phyloP scores from a whole-genome alignment of 169 alveolate genomes.

The Cryptosporidium viatorum region DNA sequence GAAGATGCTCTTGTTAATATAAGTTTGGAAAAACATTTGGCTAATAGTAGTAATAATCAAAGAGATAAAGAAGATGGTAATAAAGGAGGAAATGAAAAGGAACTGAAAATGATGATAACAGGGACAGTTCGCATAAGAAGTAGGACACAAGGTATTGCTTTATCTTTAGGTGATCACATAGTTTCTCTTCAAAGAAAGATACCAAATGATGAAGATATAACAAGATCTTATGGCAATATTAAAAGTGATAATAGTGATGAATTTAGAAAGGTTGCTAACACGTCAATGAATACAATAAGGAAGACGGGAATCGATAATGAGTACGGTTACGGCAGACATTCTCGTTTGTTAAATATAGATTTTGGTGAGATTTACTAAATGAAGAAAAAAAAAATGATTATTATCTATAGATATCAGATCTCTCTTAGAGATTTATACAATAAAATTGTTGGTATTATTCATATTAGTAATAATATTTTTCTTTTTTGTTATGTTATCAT shows the following conservation, averaged over 20 bases:
- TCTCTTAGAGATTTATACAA: not conserved
- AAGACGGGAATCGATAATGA: not conserved
- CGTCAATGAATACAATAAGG: not conserved
- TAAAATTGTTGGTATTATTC: not conserved
- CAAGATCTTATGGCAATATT: not conserved
- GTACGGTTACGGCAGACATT: conserved; percentile 1
- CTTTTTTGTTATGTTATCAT: no score
- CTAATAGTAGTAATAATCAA: conserved; percentile 77
- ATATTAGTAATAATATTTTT: not conserved
- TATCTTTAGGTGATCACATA: conserved; percentile 80
- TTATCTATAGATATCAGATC: no score
- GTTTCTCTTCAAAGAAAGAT: conserved; percentile 77
- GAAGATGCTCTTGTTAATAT: conserved; percentile 93
- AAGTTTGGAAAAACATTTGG: conserved; percentile 83
- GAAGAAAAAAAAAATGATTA: not conserved
- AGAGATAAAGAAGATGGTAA: no score
- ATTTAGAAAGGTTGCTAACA: no score
- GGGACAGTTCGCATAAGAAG: conserved; percentile 81
- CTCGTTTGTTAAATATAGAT: conserved; percentile 48
- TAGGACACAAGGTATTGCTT: conserved; percentile 83
- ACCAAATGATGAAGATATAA: conserved; percentile 19
- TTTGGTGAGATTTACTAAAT: conserved; percentile 40
- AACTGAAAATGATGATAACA: conserved; percentile 16
- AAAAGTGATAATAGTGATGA: not conserved
- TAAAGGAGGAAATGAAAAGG: conserved; percentile 81